These are phyloP conservation scores for Trametes polyzona DNA, from an alignment of 1,284 basidiomycete species.

Conservation along the genomic window DNA sequence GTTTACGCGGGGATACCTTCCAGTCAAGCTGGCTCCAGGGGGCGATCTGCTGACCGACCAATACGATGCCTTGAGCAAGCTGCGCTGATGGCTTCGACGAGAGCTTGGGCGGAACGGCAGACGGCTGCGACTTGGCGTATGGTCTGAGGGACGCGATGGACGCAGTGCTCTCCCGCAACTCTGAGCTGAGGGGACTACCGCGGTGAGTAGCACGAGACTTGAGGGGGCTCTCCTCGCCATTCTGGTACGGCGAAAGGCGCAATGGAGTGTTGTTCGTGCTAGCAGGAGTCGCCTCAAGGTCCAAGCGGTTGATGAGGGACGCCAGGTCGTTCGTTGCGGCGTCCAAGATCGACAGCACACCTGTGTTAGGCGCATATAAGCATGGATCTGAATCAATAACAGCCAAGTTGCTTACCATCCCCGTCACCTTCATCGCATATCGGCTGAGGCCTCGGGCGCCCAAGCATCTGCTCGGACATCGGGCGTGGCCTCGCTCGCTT, in stretches of 20 bases:
- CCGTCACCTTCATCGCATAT: conserved; percentile 59
- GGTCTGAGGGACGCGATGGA: conserved; percentile 64
- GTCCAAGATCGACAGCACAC: conserved; percentile 68
- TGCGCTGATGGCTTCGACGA: conserved; percentile 15
- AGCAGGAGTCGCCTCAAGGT: conserved; percentile 72
- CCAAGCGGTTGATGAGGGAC: conserved; percentile 71
- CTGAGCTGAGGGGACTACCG: conserved; percentile 32
- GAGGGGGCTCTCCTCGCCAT: conserved; percentile 43
- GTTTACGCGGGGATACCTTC: conserved; percentile 50
- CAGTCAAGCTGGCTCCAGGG: conserved; percentile 62
- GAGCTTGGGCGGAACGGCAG: conserved; percentile 13
- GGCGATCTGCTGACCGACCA: conserved; percentile 63
- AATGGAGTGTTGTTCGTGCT: conserved; percentile 52
- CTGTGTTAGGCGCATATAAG: too few species aligned
- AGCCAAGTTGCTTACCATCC: conserved; percentile 26
- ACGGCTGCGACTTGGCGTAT: conserved; percentile 53
- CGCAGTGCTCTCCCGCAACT: conserved; percentile 42
- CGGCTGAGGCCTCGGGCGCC: conserved; percentile 49
- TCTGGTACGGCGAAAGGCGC: conserved; percentile 32
- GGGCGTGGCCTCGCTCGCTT: conserved; percentile 59
- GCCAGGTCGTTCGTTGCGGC: conserved; percentile 80
- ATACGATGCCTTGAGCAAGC: conserved; percentile 14
- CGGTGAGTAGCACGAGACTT: conserved; percentile 31
- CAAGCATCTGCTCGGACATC: conserved; percentile 66
- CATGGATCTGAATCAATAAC: conserved; percentile 9